Conservation (phyloP, 352 stramenopile species). For the Phytophthora hybrid region DNA sequence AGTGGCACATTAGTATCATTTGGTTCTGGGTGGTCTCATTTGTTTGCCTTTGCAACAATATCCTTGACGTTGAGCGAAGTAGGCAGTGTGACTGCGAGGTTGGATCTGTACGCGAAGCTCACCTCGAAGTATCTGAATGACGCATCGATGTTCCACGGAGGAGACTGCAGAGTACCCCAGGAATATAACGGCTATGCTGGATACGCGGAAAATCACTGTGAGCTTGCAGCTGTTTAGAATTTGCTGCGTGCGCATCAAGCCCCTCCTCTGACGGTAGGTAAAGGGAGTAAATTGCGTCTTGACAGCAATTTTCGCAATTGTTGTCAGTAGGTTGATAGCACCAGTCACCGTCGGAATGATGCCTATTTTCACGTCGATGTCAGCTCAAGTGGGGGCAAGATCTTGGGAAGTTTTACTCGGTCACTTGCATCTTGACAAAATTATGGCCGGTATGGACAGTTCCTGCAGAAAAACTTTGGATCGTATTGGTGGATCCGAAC, state of each 20-base stretch:
- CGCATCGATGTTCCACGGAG: not conserved
- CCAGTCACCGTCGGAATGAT: not conserved
- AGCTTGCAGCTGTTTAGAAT: not conserved
- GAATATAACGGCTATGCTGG: too few relatives aligned
- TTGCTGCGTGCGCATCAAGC: too few relatives aligned
- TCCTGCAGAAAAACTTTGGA: not conserved
- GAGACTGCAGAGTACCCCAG: too few relatives aligned
- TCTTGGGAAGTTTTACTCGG: constrained; percentile 1
- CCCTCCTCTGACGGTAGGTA: too few relatives aligned
- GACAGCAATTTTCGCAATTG: not conserved
- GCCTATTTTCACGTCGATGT: not conserved
- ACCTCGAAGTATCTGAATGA: too few relatives aligned
- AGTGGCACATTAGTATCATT: too few relatives aligned
- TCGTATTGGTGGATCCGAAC: not conserved
- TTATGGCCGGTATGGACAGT: not conserved
- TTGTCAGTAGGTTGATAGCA: not conserved
- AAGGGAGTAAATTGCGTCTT: not conserved
- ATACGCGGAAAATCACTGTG: not conserved
- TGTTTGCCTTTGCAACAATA: too few relatives aligned
- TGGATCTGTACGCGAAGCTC: too few relatives aligned
- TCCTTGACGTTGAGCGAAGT: not conserved
- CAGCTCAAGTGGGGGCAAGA: not conserved
- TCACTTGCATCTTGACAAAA: not conserved
- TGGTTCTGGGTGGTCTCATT: too few relatives aligned
- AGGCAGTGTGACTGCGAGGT: not conserved